These are phyloP conservation scores for Fusarium pilosicola DNA, from an alignment of 2,329 filamentous ascomycete genomes.

Conservation along the genomic window DNA sequence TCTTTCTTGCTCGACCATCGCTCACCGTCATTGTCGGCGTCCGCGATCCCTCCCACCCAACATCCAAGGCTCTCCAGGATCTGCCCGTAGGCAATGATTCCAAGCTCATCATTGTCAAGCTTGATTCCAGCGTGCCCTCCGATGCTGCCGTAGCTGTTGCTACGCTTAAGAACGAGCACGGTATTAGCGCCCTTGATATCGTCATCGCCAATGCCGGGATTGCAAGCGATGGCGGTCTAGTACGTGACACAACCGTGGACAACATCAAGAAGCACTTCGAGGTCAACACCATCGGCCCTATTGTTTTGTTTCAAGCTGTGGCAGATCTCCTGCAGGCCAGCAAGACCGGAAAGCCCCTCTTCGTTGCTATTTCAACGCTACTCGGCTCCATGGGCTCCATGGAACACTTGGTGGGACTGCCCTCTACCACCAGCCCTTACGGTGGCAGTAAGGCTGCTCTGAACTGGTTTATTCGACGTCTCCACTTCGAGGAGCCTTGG, in stretches of 20 bases:
- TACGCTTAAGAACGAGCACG: not conserved
- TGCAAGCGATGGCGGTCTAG: not conserved
- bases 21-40: not conserved
- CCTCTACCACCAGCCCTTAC: not conserved
- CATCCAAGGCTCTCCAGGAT: not conserved
- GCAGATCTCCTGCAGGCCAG: not conserved
- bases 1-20: not conserved
- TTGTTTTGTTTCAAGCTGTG: not conserved
- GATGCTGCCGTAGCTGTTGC: not conserved
- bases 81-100: not conserved
- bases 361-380: not conserved
- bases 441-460: not conserved
- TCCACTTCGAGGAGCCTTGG: conserved; percentile 1
- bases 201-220: not conserved
- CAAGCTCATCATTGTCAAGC: not conserved
- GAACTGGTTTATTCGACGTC: conserved; percentile 1
- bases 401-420: not conserved
- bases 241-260: not conserved
- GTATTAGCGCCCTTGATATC: not conserved
- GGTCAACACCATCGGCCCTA: not conserved
- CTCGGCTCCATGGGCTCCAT: not conserved
- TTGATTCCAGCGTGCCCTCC: not conserved
- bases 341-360: not conserved
- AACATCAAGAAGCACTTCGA: not conserved
- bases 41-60: not conserved